Evolutionary conservation across 2,329 filamentous ascomycete genomes (phyloP), one percentile per base, ranked within the genome.

Genomic region (Stenocarpella maydis): DNA sequence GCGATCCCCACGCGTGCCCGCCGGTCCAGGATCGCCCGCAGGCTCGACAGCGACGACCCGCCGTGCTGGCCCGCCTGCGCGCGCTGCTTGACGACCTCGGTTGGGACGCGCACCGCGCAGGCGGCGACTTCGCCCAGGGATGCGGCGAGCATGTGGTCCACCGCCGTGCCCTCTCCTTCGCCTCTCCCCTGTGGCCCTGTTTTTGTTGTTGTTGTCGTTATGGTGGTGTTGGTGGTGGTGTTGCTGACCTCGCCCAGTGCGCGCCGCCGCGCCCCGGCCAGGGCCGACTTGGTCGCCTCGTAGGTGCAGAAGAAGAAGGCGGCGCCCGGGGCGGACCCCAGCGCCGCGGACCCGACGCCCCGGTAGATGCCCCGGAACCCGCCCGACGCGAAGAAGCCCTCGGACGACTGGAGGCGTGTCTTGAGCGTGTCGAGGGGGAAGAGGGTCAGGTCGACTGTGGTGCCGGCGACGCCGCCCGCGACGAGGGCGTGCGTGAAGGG

Each of bases 391-490:
- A 93, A 89, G 84, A 97, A 94, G 79, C 91, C 90, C 68, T 86
- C 79, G 58, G 88, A 88, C 72, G 94, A 94, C 83, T 99, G 96
- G 8, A 99, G 93, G 19, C 96, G 94, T 52, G 97, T 99, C 84
- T 99, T 99, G 78, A 99, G 91, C 0, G 96, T 99, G 87, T 99
- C 97, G 85, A 99, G 94, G 0, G 96, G 96, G 85, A 93, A 99
- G 78, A 99, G 93, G 68, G 94, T 94, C 77, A 97, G 91, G 87
- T 99, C 96, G 81, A 98, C 96, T 17, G 95, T 97, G 58, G 96
- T 96, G 78, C 96, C 96, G 74, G 96, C 96, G 74, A 98, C 84
- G 77, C 91, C 96, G 80, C 96, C 96, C 74, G 96, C 94, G 85
- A 91, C 79, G 75, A 91, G 88, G 76, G 89, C 87, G 31, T 87